A percentile compares a stretch with the other conserved stretches of the same genome.
Conservation (phyloP, 1,284 basidiomycete genomes). For the Ganoderma multipileum region DNA sequence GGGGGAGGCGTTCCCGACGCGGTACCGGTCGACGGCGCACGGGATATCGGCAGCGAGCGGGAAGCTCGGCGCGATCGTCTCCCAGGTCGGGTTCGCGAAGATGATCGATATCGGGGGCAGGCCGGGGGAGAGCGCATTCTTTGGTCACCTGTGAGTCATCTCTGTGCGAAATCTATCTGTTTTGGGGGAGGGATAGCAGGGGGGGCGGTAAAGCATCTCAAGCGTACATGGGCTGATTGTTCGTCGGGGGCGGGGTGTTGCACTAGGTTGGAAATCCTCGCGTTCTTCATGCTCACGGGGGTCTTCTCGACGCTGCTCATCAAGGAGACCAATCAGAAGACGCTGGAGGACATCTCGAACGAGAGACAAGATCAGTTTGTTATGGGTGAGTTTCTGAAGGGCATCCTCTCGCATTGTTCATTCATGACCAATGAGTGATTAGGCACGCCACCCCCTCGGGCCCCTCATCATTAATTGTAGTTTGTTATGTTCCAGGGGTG, state of each 20-base stretch:
- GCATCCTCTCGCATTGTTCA: no score
- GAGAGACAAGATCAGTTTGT: conserved; percentile 60
- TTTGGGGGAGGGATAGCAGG: not conserved
- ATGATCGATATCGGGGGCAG: conserved; percentile 53
- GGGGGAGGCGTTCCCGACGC: conserved; percentile 77
- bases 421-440: not conserved
- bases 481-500: not conserved
- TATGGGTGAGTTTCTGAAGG: conserved; percentile 19
- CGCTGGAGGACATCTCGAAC: conserved; percentile 63
- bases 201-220: not conserved
- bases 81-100: conserved; percentile 63
- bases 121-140: conserved; percentile 30
- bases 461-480: not conserved
- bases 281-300: conserved; percentile 67
- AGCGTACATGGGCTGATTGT: not conserved
- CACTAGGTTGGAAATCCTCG: conserved; percentile 54
- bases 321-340: conserved; percentile 64
- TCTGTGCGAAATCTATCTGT: not conserved
- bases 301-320: conserved; percentile 64
- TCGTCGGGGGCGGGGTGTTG: not conserved
- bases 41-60: conserved; percentile 76
- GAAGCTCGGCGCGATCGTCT: conserved; percentile 72
- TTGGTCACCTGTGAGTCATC: conserved; percentile 43
- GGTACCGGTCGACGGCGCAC: conserved; percentile 73
- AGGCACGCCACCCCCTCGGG: not conserved